Evolutionary conservation across 2,329 filamentous ascomycete species (phyloP).

Genomic region (Fusarium pininemorale): DNA sequence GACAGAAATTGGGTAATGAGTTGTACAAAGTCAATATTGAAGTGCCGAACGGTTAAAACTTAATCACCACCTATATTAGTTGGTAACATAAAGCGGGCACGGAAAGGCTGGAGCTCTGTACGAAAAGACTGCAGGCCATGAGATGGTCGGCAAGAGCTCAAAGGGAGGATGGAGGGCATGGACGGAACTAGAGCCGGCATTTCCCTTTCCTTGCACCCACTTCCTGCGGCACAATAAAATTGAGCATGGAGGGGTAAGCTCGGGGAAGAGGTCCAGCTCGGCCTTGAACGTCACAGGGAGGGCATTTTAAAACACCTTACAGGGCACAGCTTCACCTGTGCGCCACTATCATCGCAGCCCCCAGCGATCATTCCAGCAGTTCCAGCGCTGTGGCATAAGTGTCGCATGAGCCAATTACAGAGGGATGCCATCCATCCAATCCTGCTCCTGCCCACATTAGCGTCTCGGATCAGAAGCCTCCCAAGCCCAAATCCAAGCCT

Average conservation of each 20-base stretch:
- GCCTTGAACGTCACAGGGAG: constrained; percentile 21
- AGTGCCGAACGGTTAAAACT: neutral
- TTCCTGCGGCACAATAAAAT: neutral
- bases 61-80: neutral
- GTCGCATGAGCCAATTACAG: constrained; percentile 36
- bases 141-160: neutral
- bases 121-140: neutral
- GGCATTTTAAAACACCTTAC: neutral
- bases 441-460: constrained; percentile 33
- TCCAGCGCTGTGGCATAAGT: constrained; percentile 16
- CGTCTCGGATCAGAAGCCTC: constrained; percentile 34
- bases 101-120: neutral
- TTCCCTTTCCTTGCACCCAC: constrained; percentile 15
- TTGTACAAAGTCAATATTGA: constrained; percentile 11
- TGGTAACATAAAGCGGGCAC: constrained; percentile 7
- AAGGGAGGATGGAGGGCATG: neutral
- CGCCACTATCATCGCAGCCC: constrained; percentile 4
- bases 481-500: constrained; percentile 23
- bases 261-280: neutral
- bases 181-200: constrained; percentile 22
- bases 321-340: constrained; percentile 13
- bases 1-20: neutral
- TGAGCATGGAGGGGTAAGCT: constrained; percentile 24
- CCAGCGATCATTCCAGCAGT: constrained; percentile 26
- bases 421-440: constrained; percentile 2